Evolutionary conservation across 2,329 filamentous ascomycete genomes (phyloP).

Genomic region (Podosphaera aphanis): DNA sequence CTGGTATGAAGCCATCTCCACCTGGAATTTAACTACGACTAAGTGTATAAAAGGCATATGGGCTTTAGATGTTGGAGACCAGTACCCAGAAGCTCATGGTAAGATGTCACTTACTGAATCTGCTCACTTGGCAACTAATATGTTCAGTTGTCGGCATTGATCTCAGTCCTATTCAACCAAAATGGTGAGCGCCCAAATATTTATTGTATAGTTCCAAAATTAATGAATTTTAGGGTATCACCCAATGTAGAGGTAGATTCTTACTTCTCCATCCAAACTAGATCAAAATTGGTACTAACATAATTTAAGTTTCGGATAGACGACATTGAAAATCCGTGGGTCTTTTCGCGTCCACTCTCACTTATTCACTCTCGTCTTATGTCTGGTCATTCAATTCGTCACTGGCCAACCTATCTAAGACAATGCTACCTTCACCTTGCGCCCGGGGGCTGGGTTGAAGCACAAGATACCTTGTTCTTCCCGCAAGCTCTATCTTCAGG

Average conservation of each 20-base stretch:
- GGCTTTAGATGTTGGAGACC: constrained; percentile 8
- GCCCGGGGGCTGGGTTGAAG: constrained; percentile 9
- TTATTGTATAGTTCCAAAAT: background rate
- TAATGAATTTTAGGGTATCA: constrained; percentile 5
- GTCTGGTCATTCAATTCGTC: constrained; percentile 5
- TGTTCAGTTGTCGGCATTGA: constrained; percentile 12
- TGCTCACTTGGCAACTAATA: constrained; percentile 4
- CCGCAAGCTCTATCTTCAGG: constrained; percentile 4
- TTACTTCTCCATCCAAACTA: background rate
- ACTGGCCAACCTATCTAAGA: constrained; percentile 18
- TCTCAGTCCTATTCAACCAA: constrained; percentile 13
- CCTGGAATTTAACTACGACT: background rate
- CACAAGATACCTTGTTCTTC: constrained; percentile 5
- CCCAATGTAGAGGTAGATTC: constrained; percentile 13
- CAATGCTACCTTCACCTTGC: constrained; percentile 3
- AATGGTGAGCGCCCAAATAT: constrained; percentile 3
- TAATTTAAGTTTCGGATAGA: constrained; percentile 19
- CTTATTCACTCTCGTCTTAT: constrained; percentile 7
- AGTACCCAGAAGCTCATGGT: constrained; percentile 6
- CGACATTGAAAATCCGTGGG: constrained; percentile 30
- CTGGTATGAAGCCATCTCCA: constrained; percentile 10
- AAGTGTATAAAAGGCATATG: constrained; percentile 11
- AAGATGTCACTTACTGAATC: background rate
- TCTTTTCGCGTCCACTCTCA: constrained; percentile 5
- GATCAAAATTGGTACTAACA: background rate